Conservation (phyloP, 1,284 basidiomycete species). For the Sanghuangporus weigelae region DNA sequence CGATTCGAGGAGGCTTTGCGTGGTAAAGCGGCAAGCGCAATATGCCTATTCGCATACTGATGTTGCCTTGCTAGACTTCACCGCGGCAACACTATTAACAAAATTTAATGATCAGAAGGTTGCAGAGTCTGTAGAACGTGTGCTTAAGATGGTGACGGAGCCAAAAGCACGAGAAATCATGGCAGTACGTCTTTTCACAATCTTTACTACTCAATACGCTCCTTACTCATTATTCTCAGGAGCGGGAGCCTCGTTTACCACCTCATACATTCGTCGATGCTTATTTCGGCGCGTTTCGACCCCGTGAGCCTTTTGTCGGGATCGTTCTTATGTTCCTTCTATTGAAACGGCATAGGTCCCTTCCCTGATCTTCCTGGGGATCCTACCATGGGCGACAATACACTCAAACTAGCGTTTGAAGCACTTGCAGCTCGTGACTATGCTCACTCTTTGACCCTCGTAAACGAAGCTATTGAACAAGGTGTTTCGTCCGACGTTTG, state of each 20-base stretch:
- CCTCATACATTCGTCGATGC: conserved; percentile 55
- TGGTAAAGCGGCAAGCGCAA: conserved; percentile 40
- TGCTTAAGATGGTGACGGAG: conserved; percentile 80
- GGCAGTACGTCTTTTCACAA: conserved; percentile 44
- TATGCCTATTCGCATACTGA: not conserved
- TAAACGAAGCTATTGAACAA: conserved; percentile 86
- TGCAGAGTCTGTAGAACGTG: conserved; percentile 83
- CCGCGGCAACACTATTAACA: conserved; percentile 91
- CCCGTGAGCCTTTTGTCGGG: conserved; percentile 45
- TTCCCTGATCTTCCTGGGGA: conserved; percentile 58
- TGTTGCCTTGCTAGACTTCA: conserved; percentile 66
- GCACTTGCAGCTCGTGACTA: conserved; percentile 90
- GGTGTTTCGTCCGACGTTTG: conserved; percentile 76
- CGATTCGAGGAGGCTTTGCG: conserved; percentile 73
- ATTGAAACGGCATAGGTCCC: not conserved
- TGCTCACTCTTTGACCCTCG: conserved; percentile 72
- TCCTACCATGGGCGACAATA: conserved; percentile 78
- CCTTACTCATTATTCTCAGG: not conserved
- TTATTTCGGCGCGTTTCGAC: conserved; percentile 96
- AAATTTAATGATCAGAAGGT: conserved; percentile 85
- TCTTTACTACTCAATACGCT: not conserved
- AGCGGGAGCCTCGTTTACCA: conserved; percentile 35
- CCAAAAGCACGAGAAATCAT: conserved; percentile 70
- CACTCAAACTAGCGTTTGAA: conserved; percentile 75
- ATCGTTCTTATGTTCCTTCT: not conserved